phyloP scores from a whole-genome alignment of 2,329 filamentous ascomycete species.

The Aurifilum marmelostoma region DNA sequence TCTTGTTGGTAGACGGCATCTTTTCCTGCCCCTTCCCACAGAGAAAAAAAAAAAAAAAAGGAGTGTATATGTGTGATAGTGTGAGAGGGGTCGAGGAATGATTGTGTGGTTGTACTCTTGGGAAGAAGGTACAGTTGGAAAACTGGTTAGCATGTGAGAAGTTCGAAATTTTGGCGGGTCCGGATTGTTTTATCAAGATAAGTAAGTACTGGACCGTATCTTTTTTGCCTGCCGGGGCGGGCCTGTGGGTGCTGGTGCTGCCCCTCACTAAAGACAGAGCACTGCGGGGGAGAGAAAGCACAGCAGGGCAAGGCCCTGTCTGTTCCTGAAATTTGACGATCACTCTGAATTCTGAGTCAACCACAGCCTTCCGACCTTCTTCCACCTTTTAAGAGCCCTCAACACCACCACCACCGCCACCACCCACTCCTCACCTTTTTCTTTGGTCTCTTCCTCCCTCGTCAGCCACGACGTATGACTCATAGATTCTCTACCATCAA shows the following conservation, averaged over 20 bases:
- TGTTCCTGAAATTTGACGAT: constrained; percentile 2
- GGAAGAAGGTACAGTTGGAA: neutral
- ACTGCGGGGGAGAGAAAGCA: neutral
- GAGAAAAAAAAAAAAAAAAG: neutral
- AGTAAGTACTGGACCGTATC: no score
- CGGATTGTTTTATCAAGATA: neutral
- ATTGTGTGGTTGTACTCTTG: neutral
- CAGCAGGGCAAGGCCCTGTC: neutral
- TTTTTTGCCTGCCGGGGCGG: constrained; percentile 12
- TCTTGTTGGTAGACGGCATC: constrained; percentile 19
- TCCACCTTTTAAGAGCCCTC: neutral
- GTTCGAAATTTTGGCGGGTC: constrained; percentile 16
- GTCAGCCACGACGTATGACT: neutral
- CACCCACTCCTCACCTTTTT: neutral
- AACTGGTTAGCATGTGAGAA: neutral
- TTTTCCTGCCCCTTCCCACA: neutral
- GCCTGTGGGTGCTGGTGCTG: neutral
- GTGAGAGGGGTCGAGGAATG: neutral
- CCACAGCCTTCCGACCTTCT: neutral
- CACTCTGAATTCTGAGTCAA: constrained; percentile 11
- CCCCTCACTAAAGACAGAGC: constrained; percentile 7
- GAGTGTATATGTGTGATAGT: neutral
- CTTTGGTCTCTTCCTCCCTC: neutral
- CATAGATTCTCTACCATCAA: neutral
- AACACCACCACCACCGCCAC: neutral